phyloP scores from a whole-genome alignment of 352 stramenopile species.

The Pythium aquatile region DNA sequence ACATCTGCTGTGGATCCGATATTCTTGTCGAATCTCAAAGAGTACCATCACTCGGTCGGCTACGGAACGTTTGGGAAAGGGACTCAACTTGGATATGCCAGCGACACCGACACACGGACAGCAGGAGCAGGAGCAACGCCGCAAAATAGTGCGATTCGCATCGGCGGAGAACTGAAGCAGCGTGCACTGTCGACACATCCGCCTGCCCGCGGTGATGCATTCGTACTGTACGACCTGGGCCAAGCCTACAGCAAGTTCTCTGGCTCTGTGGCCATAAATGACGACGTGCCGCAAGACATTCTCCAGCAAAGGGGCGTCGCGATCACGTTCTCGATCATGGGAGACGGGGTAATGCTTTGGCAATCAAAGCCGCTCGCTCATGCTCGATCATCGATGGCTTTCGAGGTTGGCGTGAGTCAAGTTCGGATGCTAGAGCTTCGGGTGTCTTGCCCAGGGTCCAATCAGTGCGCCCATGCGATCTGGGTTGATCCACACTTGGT shows the following conservation, averaged over 20 bases:
- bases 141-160: constrained; percentile 39
- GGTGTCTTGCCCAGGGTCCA: constrained; percentile 67
- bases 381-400: constrained; percentile 39
- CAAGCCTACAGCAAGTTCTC: constrained; percentile 55
- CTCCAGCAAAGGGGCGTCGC: constrained; percentile 54
- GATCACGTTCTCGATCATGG: constrained; percentile 67
- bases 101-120: constrained; percentile 30
- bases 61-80: constrained; percentile 81
- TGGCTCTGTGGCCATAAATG: constrained; percentile 72
- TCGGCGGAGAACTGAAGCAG: constrained; percentile 65
- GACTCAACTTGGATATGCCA: constrained; percentile 72
- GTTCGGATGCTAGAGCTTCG: constrained; percentile 80
- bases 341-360: constrained; percentile 70
- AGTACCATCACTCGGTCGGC: constrained; percentile 77
- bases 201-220: constrained; percentile 62
- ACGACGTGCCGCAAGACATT: constrained; percentile 59
- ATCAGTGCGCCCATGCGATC: constrained; percentile 76
- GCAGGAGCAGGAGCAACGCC: constrained; percentile 15
- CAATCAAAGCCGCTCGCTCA: constrained; percentile 64
- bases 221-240: constrained; percentile 79
- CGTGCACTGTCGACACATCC: constrained; percentile 80
- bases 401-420: constrained; percentile 51
- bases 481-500: constrained; percentile 78
- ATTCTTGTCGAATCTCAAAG: constrained; percentile 73
- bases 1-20: constrained; percentile 43